phyloP scores from a whole-genome alignment of 1,284 basidiomycete genomes.

The Melanopsichium pennsylvanicum region DNA sequence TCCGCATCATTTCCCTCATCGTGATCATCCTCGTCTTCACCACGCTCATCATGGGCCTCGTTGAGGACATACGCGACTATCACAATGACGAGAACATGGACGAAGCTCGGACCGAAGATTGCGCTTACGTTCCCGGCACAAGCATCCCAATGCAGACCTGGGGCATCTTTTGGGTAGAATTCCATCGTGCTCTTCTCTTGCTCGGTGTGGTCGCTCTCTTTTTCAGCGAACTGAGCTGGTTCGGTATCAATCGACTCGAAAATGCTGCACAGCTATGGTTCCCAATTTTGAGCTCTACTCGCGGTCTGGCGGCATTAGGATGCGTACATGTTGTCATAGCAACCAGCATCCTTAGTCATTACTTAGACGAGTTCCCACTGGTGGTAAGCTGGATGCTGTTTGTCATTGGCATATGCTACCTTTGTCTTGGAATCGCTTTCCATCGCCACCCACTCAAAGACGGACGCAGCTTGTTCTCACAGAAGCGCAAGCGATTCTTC shows the following conservation, averaged over 20 bases:
- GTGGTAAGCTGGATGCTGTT: conserved; percentile 50
- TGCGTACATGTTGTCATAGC: conserved; percentile 40
- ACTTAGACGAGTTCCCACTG: conserved; percentile 44
- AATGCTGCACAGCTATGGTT: conserved; percentile 22
- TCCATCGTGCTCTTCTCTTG: conserved; percentile 42
- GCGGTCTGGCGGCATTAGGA: conserved; percentile 43
- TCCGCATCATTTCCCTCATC: conserved; percentile 41
- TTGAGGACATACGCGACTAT: conserved; percentile 33
- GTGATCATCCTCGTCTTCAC: conserved; percentile 37
- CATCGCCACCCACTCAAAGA: conserved; percentile 17
- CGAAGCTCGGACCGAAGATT: conserved; percentile 24
- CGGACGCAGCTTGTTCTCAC: conserved; percentile 16
- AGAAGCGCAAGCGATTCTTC: conserved; percentile 8
- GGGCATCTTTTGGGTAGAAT: conserved; percentile 56
- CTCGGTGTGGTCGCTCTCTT: conserved; percentile 24
- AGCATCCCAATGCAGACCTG: conserved; percentile 52
- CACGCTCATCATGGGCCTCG: conserved; percentile 37
- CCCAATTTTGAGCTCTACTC: conserved; percentile 33
- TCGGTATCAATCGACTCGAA: conserved; percentile 15
- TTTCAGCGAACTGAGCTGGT: conserved; percentile 44
- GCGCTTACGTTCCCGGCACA: conserved; percentile 49
- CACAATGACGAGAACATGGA: conserved; percentile 20
- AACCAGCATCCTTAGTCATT: conserved; percentile 36
- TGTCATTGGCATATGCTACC: conserved; percentile 34
- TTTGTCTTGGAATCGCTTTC: conserved; percentile 20